Evolutionary conservation across 1,284 basidiomycete species (phyloP), one percentile per base, ranked within the genome.

Genomic region (Naganishia sp.): DNA sequence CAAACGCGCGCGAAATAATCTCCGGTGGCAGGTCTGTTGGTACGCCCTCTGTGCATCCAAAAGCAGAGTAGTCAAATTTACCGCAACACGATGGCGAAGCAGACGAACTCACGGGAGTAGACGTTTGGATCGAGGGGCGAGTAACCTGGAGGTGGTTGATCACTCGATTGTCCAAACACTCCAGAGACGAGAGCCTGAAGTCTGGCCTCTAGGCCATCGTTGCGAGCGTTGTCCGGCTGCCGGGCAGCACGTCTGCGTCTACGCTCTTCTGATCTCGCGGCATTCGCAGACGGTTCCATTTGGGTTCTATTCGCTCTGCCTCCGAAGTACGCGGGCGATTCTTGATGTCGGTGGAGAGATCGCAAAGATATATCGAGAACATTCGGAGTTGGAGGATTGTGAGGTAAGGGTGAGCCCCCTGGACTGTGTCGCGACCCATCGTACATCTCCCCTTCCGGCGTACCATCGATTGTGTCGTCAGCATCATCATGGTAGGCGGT

Each of bases 371-470:
- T 84, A 67, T 85, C 84, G 6, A 84, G 74, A 28, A 81, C 71
- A 65, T 83, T 82, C 0, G 84, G 84, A 31, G 84, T 85, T 0
- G 83, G 84, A 15, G 83, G 83, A 70, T 84, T 84, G 67, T 81
- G 81, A 18, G 81, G 80, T 42, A 75, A 69, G 6, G 75, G 70
- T 2, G 73, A 75, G 36, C 64, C 33, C 54, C 36, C 66, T 64
- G 48, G 68, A 56, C 42, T 60, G 48, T 60, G 43, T 66, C 59
- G n/a, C 66, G 49, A 28, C 52, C 70, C 44, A 54, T 68, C 36
- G 65, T 68, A 42, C 42, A 55, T 53, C 25, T 69, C 56, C 48
- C 56, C 53, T 31, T 64, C 68, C 48, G 70, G 70, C 18, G 63
- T 55, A 48, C 66, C 70, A 52, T 53, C 70, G 18, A 53, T 65